phyloP scores from a whole-genome alignment of 2,329 filamentous ascomycete genomes.

The Hortaea werneckii region DNA sequence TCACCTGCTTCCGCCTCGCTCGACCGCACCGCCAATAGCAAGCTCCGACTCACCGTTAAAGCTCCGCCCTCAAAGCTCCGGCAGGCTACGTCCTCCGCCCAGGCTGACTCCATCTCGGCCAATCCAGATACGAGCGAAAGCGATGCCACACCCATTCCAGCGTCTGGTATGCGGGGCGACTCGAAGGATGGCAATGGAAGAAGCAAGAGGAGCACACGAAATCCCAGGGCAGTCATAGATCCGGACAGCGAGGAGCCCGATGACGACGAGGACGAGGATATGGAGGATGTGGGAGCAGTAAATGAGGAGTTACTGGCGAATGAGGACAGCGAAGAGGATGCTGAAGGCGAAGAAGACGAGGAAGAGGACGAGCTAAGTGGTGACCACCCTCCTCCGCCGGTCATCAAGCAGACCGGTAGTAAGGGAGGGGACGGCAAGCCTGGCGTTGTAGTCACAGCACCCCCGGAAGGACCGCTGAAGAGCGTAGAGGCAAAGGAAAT shows the following conservation, averaged over 20 bases:
- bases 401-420: constrained; percentile 18
- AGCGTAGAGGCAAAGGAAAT: constrained; percentile 42
- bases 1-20: constrained; percentile 16
- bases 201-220: constrained; percentile 12
- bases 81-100: constrained; percentile 34
- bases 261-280: constrained; percentile 14
- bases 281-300: constrained; percentile 13
- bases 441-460: constrained; percentile 20
- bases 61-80: constrained; percentile 40
- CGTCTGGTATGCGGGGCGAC: constrained; percentile 16
- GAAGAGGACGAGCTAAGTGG: constrained; percentile 25
- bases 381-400: constrained; percentile 24
- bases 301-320: constrained; percentile 11
- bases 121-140: constrained; percentile 15
- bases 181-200: constrained; percentile 6
- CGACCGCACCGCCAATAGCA: constrained; percentile 31
- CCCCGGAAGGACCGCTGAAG: constrained; percentile 24
- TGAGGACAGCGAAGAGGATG: constrained; percentile 17
- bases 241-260: constrained; percentile 18
- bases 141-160: constrained; percentile 24
- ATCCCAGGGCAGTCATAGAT: constrained; percentile 22
- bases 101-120: constrained; percentile 13
- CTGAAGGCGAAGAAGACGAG: constrained; percentile 27
- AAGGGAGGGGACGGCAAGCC: constrained; percentile 15
- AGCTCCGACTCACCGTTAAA: constrained; percentile 41